Evolutionary conservation across 2,329 filamentous ascomycete species (phyloP).

Genomic region (Fusarium sp.): DNA sequence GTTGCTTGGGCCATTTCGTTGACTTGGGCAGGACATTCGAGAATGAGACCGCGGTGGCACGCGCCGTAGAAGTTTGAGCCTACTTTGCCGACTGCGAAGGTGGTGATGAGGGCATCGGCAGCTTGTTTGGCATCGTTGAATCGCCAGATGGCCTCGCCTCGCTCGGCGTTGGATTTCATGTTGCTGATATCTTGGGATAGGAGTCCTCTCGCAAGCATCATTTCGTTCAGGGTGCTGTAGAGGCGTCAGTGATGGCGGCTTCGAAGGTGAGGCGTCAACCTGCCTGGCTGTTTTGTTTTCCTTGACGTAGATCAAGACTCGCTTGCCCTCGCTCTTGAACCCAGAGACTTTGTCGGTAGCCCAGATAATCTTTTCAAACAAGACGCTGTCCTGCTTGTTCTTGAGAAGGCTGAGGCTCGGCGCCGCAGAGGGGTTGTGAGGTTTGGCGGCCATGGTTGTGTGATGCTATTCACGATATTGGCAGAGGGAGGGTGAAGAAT

Average conservation of each 20-base stretch:
- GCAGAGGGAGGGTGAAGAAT: too few species aligned
- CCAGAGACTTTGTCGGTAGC: rapidly evolving
- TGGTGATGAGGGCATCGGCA: not conserved
- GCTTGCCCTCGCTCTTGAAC: not conserved
- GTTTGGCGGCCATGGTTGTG: not conserved
- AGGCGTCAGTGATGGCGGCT: not conserved
- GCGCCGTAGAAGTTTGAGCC: not conserved
- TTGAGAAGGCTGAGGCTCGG: not conserved
- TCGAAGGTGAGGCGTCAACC: not conserved
- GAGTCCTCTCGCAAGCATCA: not conserved
- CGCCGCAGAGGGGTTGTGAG: not conserved
- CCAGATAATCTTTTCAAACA: not conserved
- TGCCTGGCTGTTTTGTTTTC: not conserved
- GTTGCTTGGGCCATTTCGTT: not conserved
- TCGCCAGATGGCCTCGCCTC: rapidly evolving
- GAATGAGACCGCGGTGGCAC: not conserved
- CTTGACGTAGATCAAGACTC: not conserved
- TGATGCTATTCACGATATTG: too few species aligned
- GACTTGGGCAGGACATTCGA: not conserved
- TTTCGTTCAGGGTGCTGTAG: not conserved
- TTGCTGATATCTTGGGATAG: not conserved
- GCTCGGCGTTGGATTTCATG: not conserved
- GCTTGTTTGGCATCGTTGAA: not conserved
- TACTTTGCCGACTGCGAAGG: not conserved
- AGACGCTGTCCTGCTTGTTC: not conserved